phyloP scores from a whole-genome alignment of 495 filamentous ascomycete genomes.

The Melanomma pulvis-pyrius region DNA sequence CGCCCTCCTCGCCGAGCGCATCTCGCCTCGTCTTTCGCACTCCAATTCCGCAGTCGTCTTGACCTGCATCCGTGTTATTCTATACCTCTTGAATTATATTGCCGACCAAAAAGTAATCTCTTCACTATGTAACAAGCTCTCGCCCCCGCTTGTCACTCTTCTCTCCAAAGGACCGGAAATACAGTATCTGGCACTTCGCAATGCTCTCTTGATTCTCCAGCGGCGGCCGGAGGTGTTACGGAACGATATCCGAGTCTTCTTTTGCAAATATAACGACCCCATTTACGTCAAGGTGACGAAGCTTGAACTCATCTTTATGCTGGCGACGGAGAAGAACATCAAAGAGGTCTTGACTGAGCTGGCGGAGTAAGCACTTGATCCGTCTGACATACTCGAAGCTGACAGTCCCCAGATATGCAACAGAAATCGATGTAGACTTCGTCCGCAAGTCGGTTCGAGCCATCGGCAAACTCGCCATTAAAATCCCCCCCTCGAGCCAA shows the following conservation, averaged over 20 bases:
- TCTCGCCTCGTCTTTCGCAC: slow-evolving; percentile 90
- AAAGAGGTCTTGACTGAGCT: slow-evolving; percentile 92
- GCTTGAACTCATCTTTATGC: slow-evolving; percentile 98
- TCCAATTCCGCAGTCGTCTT: slow-evolving; percentile 95
- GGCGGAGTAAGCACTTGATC: slow-evolving; percentile 68
- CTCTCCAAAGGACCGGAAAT: slow-evolving; percentile 96
- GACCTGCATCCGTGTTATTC: slow-evolving; percentile 91
- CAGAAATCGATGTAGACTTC: slow-evolving; percentile 98
- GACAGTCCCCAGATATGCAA: slow-evolving; percentile 67
- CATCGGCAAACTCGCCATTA: slow-evolving; percentile 97
- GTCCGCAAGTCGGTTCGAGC: slow-evolving; percentile 96
- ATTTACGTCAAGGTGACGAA: slow-evolving; percentile 99
- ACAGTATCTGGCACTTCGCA: slow-evolving; percentile 92
- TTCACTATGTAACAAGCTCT: slow-evolving; percentile 87
- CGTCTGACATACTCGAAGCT: not conserved
- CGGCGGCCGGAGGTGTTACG: slow-evolving; percentile 89
- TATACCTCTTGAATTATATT: slow-evolving; percentile 99
- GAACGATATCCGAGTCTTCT: slow-evolving; percentile 97
- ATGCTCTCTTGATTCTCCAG: slow-evolving; percentile 92
- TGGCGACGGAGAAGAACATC: slow-evolving; percentile 95
- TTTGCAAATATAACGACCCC: slow-evolving; percentile 99
- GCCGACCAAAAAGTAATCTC: slow-evolving; percentile 88
- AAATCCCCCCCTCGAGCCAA: slow-evolving; percentile 91
- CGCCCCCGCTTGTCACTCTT: slow-evolving; percentile 91
- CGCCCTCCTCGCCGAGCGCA: slow-evolving; percentile 85